phyloP scores from a whole-genome alignment of 2,329 filamentous ascomycete species.

The Trichoderma breve region DNA sequence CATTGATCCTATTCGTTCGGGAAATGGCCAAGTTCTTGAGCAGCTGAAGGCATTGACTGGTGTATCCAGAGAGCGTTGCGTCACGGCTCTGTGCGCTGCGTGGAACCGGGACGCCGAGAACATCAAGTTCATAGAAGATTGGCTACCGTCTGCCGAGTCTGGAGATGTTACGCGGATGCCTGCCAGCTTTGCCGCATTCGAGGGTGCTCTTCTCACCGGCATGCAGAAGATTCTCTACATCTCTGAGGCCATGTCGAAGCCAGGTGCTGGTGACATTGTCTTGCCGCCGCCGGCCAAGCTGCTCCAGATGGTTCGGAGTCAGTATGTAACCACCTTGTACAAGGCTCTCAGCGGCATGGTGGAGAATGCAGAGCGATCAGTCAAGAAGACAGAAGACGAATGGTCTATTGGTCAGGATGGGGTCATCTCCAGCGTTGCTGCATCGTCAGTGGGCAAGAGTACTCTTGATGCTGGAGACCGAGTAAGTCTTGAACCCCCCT shows the following conservation, averaged over 20 bases:
- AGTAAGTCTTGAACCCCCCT: conserved; percentile 39
- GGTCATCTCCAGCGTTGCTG: conserved; percentile 34
- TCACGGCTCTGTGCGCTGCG: conserved; percentile 79
- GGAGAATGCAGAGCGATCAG: conserved; percentile 82
- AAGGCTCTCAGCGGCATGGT: conserved; percentile 94
- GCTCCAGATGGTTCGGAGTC: conserved; percentile 82
- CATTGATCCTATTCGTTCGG: conserved; percentile 62
- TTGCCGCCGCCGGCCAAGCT: conserved; percentile 82
- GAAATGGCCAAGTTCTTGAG: conserved; percentile 61
- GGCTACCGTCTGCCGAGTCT: conserved; percentile 78
- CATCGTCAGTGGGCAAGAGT: conserved; percentile 42
- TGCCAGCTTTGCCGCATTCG: conserved; percentile 78
- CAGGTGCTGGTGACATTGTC: conserved; percentile 73
- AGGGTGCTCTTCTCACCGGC: conserved; percentile 74
- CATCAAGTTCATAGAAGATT: conserved; percentile 89
- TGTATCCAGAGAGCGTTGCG: conserved; percentile 76
- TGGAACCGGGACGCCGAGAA: conserved; percentile 95
- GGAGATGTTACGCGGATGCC: conserved; percentile 92
- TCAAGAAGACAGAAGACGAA: conserved; percentile 62
- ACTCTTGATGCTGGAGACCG: conserved; percentile 56
- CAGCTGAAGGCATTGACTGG: conserved; percentile 73
- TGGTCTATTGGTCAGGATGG: conserved; percentile 53
- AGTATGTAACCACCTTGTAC: conserved; percentile 92
- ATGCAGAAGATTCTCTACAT: conserved; percentile 97
- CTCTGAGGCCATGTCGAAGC: conserved; percentile 75